Conservation (phyloP, 2,329 filamentous ascomycete species). For the Cytospora leucostoma region DNA sequence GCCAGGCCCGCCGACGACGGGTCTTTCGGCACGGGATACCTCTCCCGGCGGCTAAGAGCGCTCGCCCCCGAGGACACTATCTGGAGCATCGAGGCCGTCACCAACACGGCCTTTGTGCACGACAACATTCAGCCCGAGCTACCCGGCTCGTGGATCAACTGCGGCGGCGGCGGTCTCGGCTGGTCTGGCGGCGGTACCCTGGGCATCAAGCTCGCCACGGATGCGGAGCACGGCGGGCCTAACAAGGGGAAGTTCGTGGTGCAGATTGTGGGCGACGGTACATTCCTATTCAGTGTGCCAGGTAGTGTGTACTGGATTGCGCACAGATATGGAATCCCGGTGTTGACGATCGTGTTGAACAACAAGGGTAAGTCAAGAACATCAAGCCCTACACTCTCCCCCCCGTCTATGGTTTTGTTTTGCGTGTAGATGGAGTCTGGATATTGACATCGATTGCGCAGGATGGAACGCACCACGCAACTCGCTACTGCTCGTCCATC, state of each 20-base stretch:
- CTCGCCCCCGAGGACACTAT: slow-evolving; percentile 57
- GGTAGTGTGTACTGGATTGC: slow-evolving; percentile 53
- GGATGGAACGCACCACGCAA: slow-evolving; percentile 63
- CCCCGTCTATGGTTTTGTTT: slow-evolving; percentile 5
- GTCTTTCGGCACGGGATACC: slow-evolving; percentile 56
- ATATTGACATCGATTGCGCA: slow-evolving; percentile 23
- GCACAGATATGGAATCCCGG: slow-evolving; percentile 48
- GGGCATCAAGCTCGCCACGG: slow-evolving; percentile 51
- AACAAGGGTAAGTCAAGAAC: slow-evolving; percentile 46
- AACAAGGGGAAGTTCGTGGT: slow-evolving; percentile 49
- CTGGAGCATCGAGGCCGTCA: slow-evolving; percentile 75
- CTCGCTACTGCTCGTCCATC: slow-evolving; percentile 59
- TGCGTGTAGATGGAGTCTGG: neutral
- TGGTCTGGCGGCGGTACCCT: slow-evolving; percentile 55
- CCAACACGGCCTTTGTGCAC: slow-evolving; percentile 64
- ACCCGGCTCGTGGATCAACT: slow-evolving; percentile 54
- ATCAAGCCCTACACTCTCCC: neutral
- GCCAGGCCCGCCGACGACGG: slow-evolving; percentile 62
- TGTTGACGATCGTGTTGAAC: slow-evolving; percentile 52
- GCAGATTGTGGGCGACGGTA: slow-evolving; percentile 53
- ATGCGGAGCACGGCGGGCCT: slow-evolving; percentile 41
- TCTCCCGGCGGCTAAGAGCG: slow-evolving; percentile 40
- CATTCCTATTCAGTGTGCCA: slow-evolving; percentile 51
- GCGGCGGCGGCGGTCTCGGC: slow-evolving; percentile 54
- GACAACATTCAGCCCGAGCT: slow-evolving; percentile 66